phyloP scores from a whole-genome alignment of 129 eudicot species.

The Escallonia herrerae region DNA sequence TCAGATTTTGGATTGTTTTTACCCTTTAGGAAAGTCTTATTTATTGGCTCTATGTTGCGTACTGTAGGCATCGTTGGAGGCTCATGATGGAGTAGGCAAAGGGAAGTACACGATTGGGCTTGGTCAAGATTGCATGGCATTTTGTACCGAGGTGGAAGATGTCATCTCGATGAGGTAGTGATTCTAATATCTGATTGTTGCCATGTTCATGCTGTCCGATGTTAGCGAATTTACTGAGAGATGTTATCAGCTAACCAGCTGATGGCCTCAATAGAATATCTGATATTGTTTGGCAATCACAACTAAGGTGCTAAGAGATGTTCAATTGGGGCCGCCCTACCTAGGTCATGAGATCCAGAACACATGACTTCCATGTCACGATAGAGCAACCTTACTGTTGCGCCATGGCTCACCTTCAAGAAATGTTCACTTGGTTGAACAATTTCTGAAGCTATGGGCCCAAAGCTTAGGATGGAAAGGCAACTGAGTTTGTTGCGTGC shows the following conservation, averaged over 20 bases:
- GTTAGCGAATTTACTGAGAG: not conserved
- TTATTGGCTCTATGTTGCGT: constrained; percentile 1
- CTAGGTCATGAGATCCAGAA: no score
- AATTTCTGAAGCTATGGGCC: no score
- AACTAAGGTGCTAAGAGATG: no score
- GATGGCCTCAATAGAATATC: not conserved
- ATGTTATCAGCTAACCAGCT: not conserved
- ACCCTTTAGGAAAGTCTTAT: not conserved
- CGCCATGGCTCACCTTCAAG: no score
- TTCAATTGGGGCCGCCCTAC: no score
- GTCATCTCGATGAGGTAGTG: constrained; percentile 95
- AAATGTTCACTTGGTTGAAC: no score
- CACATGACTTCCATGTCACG: no score
- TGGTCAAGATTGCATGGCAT: constrained; percentile 98
- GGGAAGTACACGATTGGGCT: constrained; percentile 98
- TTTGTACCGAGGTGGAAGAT: constrained; percentile 97
- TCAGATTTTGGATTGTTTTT: not conserved
- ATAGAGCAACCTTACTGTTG: no score
- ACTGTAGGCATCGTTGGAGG: constrained; percentile 75
- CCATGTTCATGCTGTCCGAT: not conserved
- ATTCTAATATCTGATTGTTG: constrained; percentile 4
- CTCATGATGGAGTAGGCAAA: constrained; percentile 92
- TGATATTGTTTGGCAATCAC: not conserved
- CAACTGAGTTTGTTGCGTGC: no score
- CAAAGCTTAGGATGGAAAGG: no score